Evolutionary conservation across 2,329 filamentous ascomycete genomes (phyloP).

Genomic region (Trichoderma polysporum): DNA sequence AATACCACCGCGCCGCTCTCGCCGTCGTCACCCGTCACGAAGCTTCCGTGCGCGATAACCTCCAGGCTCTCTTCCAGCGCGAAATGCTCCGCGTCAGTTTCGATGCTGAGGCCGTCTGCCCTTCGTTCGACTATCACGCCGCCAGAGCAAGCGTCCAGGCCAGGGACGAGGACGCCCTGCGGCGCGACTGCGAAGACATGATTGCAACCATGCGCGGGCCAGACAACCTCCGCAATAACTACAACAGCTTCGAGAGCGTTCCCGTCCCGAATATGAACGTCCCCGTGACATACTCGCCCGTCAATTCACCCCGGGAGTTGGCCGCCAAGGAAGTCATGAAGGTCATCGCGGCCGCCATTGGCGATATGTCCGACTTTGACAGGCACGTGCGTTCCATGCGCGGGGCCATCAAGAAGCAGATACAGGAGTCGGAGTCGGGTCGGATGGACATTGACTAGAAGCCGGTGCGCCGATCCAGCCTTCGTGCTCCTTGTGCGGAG

Average conservation of each 20-base stretch:
- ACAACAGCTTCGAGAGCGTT: constrained; percentile 21
- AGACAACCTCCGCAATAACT: constrained; percentile 23
- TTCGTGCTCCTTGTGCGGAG: neutral
- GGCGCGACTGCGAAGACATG: constrained; percentile 27
- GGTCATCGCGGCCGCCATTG: constrained; percentile 24
- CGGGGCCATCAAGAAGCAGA: constrained; percentile 25
- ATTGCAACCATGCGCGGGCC: constrained; percentile 34
- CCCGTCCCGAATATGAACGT: constrained; percentile 25
- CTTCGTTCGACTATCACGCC: neutral
- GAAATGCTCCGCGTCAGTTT: constrained; percentile 36
- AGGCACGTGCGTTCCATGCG: constrained; percentile 23
- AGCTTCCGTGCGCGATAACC: constrained; percentile 32
- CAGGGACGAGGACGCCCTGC: neutral
- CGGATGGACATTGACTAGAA: constrained; percentile 15
- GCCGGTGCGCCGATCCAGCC: constrained; percentile 11
- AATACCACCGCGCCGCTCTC: constrained; percentile 27
- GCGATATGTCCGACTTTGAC: constrained; percentile 29
- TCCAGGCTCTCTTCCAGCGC: constrained; percentile 31
- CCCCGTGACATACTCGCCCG: neutral
- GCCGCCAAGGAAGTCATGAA: constrained; percentile 27
- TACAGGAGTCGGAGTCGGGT: neutral
- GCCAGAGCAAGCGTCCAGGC: neutral
- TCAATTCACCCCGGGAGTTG: constrained; percentile 27
- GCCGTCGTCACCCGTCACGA: constrained; percentile 29
- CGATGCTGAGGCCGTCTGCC: constrained; percentile 16